Evolutionary conservation across 495 filamentous ascomycete species (phyloP).

Genomic region (Bacidia rubella): DNA sequence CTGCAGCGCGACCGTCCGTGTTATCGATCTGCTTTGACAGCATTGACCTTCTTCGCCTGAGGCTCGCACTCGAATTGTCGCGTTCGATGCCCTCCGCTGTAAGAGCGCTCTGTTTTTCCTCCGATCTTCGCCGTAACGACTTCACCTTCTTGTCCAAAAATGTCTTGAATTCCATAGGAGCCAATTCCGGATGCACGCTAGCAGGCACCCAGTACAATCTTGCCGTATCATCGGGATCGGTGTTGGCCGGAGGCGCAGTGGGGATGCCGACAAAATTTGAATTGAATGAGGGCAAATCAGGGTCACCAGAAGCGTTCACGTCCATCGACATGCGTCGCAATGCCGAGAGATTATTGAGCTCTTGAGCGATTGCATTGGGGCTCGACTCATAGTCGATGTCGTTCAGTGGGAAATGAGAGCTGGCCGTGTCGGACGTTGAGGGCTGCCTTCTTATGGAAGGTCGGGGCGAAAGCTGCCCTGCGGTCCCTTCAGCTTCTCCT

Average conservation of each 20-base stretch:
- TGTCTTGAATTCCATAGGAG: slow-evolving; percentile 90
- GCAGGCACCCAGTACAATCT: slow-evolving; percentile 93
- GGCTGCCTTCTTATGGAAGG: slow-evolving; percentile 38
- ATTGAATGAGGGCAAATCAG: slow-evolving; percentile 79
- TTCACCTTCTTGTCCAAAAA: slow-evolving; percentile 89
- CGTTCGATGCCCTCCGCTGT: slow-evolving; percentile 51
- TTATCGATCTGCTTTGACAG: slow-evolving; percentile 82
- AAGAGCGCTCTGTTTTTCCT: slow-evolving; percentile 45
- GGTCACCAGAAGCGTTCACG: slow-evolving; percentile 77
- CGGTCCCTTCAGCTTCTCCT: slow-evolving; percentile 30
- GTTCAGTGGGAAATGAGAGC: slow-evolving; percentile 68
- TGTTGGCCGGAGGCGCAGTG: slow-evolving; percentile 57
- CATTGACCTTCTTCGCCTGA: slow-evolving; percentile 90
- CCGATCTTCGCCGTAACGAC: slow-evolving; percentile 71
- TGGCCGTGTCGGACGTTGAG: slow-evolving; percentile 52
- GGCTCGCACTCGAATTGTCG: slow-evolving; percentile 43
- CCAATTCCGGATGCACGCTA: slow-evolving; percentile 83
- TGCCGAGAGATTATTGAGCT: slow-evolving; percentile 89
- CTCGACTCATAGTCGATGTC: slow-evolving; percentile 87
- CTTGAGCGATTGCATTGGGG: slow-evolving; percentile 83
- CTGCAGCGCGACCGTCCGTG: slow-evolving; percentile 42
- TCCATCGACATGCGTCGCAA: slow-evolving; percentile 98
- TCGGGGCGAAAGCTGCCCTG: slow-evolving; percentile 41
- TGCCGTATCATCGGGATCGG: slow-evolving; percentile 75
- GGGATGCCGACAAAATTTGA: slow-evolving; percentile 48